Base-by-base conservation (phyloP, 176 grass and related monocot species). In the Melocanna baccifera region DNA sequence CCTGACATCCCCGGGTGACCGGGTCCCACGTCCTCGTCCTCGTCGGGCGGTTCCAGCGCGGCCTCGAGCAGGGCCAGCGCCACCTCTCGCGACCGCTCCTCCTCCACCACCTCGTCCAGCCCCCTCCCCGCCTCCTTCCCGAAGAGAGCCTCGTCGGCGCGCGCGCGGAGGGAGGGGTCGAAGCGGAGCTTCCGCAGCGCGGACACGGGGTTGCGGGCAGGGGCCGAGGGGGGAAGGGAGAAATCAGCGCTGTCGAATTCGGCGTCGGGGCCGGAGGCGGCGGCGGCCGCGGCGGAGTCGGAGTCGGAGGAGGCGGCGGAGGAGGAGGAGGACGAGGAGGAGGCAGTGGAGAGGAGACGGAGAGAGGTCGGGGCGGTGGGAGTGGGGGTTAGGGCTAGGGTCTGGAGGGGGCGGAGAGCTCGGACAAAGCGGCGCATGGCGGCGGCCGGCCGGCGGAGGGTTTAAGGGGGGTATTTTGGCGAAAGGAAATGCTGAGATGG, bases 41-140 rank as follows among this genome's bases (percentile, higher is more conserved):
- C 90, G 46, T 97, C 95, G 30, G 87, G 88, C 50, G 82, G 92
- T 69, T 93, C 84, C 69, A 94, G 62, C 9, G 92, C 92, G 25
- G 91, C 95, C 81, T 97, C 92, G 36, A 97, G 91, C 30, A 97
- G 91, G 43, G 92, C 91, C 51, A 90, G 71, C 53, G 92, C 95
- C 18, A 97, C 90, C 46, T 88, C 86, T 57, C 91, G 51, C 19
- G 87, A 84, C 45, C 62, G 87, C 67, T 95, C 89, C 83, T 73
- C 89, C 40, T 93, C 88, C 30, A 75, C 84, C 16, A 37, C 46
- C 7, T 52, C 51, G 37, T 50, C 67, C 52, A 64, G 7, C 34
- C 13, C 4, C 47, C 62, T 42, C 22, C 22, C 62, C 16, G 71
- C 69, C 43, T 50, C 69, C 63, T 65, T 89, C 22, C 94, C 91